Percentiles rank a stretch among this genome's conserved stretches.
These are phyloP conservation scores for Henckelia pumila DNA, from an alignment of 257 asterid genomes.

Conservation along the genomic window DNA sequence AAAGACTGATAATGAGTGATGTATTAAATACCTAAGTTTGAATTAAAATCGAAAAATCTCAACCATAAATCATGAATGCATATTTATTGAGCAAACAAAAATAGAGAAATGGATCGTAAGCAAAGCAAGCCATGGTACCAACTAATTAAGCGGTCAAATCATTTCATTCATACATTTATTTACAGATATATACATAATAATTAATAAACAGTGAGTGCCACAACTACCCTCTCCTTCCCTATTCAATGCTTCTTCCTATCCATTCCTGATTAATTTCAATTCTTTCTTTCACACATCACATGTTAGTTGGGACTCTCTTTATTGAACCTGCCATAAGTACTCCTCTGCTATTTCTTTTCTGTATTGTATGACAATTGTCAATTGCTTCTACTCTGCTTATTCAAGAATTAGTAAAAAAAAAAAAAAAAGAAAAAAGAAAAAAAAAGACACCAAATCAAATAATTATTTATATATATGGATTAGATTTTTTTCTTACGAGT, in stretches of 20 bases:
- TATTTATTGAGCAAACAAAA: background rate
- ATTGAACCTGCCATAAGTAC: conserved; percentile 32
- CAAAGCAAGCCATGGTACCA: background rate
- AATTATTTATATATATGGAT: too few relatives aligned
- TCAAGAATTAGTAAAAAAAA: background rate
- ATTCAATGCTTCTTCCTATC: background rate
- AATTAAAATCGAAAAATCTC: background rate
- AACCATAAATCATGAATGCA: background rate
- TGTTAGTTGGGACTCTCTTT: conserved; percentile 36
- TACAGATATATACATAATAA: background rate
- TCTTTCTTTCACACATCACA: conserved; percentile 7
- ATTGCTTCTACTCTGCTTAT: background rate
- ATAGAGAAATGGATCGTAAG: background rate
- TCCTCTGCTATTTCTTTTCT: conserved; percentile 25
- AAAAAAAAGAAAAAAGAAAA: background rate
- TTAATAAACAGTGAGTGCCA: background rate
- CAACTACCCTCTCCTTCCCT: background rate
- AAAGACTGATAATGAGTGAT: background rate
- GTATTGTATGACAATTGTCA: background rate
- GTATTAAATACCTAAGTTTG: background rate
- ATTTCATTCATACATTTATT: too few relatives aligned
- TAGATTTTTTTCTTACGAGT: too few relatives aligned
- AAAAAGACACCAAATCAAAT: too few relatives aligned
- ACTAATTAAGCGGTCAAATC: background rate
- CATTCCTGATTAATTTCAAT: too few relatives aligned